These are phyloP conservation scores for Boletellus sp. DNA, from an alignment of 768 basidiomycete species.

Conservation along the genomic window DNA sequence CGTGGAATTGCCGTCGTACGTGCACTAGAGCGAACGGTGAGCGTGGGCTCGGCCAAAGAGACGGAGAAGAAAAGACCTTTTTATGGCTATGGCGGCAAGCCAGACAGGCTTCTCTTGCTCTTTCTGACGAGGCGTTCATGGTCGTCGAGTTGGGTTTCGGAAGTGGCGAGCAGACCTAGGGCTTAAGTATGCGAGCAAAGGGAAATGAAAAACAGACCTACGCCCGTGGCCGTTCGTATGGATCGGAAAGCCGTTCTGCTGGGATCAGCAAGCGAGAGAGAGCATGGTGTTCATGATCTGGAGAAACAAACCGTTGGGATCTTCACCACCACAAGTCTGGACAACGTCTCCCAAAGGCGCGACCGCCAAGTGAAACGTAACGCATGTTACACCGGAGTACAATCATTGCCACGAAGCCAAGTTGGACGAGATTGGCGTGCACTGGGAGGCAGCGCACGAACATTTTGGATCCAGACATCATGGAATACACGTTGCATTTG, in stretches of 20 bases:
- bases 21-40: slow-evolving; percentile 15
- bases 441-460: background rate
- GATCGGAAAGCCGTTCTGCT: slow-evolving; percentile 8
- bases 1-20: slow-evolving; percentile 11
- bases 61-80: slow-evolving; percentile 10
- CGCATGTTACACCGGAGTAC: slow-evolving; percentile 1
- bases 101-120: slow-evolving; percentile 26
- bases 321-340: slow-evolving; percentile 8
- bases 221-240: slow-evolving; percentile 3
- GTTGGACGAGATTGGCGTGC: slow-evolving; percentile 3
- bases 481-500: slow-evolving; percentile 18
- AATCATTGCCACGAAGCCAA: background rate
- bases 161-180: background rate
- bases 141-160: slow-evolving; percentile 1
- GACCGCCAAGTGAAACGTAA: background rate
- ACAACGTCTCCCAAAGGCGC: background rate
- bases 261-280: slow-evolving; percentile 8
- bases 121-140: slow-evolving; percentile 20
- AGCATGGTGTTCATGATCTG: background rate
- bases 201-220: slow-evolving; percentile 10
- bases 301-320: slow-evolving; percentile 14
- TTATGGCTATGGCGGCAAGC: slow-evolving; percentile 26
- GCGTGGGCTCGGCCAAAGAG: background rate
- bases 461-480: slow-evolving; percentile 4
- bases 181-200: slow-evolving; percentile 21